Percentiles rank a stretch among this genome's conserved stretches.
phyloP scores from a whole-genome alignment of 208 protist genomes.

The Wallacemonas sp. region DNA sequence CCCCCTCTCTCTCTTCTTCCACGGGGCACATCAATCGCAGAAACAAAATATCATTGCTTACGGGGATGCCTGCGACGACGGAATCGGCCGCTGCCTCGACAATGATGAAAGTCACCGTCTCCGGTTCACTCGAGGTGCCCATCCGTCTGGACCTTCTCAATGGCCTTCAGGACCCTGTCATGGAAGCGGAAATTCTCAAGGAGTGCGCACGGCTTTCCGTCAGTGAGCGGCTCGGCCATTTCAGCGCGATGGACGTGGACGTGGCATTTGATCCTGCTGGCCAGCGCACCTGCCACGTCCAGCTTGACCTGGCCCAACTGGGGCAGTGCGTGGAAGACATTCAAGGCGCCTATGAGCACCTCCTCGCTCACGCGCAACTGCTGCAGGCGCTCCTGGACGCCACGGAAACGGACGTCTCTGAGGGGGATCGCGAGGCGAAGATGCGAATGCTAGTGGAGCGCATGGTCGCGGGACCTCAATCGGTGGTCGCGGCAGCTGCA shows the following conservation, averaged over 20 bases:
- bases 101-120: slow-evolving; percentile 44
- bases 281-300: slow-evolving; percentile 18
- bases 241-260: slow-evolving; percentile 48
- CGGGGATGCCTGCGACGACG: background rate
- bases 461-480: slow-evolving; percentile 20
- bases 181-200: slow-evolving; percentile 65
- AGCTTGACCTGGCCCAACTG: slow-evolving; percentile 38
- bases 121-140: slow-evolving; percentile 42
- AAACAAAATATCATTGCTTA: too few relatives aligned
- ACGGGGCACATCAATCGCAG: background rate
- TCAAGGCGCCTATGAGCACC: slow-evolving; percentile 55
- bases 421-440: background rate
- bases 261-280: slow-evolving; percentile 3
- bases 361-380: slow-evolving; percentile 29
- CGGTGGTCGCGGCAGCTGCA: slow-evolving; percentile 27
- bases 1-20: background rate
- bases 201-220: slow-evolving; percentile 66
- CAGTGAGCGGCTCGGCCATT: slow-evolving; percentile 64
- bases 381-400: slow-evolving; percentile 35
- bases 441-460: slow-evolving; percentile 20
- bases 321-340: slow-evolving; percentile 51
- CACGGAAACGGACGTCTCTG: background rate
- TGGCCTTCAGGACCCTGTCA: slow-evolving; percentile 42
- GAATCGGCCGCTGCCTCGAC: background rate
- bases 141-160: slow-evolving; percentile 48